Percentiles rank a stretch among this genome's conserved stretches.
Evolutionary conservation across 140 eudicot species (phyloP).

Genomic region (Senecio squalidus): DNA sequence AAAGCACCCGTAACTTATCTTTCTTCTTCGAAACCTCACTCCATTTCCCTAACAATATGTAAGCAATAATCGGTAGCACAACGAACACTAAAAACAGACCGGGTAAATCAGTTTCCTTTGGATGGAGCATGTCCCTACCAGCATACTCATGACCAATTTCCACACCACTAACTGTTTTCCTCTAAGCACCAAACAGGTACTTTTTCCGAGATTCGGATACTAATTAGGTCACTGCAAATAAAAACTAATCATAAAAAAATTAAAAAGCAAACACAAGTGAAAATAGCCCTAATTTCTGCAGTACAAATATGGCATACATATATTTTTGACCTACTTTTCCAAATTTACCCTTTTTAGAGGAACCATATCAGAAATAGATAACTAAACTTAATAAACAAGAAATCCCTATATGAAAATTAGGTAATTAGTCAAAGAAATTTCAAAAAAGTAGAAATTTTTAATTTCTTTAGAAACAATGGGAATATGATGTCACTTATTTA

Average conservation of each 20-base stretch:
- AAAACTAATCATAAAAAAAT: too few species aligned
- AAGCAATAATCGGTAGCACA: constrained; percentile 71
- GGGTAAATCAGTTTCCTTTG: constrained; percentile 69
- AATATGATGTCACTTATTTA: constrained; percentile 14
- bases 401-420: too few species aligned
- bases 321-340: constrained; percentile 13
- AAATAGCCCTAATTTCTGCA: constrained; percentile 1
- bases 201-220: neutral
- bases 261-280: neutral
- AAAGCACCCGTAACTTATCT: constrained; percentile 47
- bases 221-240: constrained; percentile 12
- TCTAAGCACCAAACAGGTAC: neutral
- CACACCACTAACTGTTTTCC: constrained; percentile 15
- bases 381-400: neutral
- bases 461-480: neutral
- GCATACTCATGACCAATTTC: constrained; percentile 74
- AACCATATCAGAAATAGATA: constrained; percentile 10
- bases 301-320: constrained; percentile 22
- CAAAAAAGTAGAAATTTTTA: constrained; percentile 1
- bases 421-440: neutral
- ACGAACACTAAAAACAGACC: constrained; percentile 63
- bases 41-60: constrained; percentile 83
- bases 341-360: constrained; percentile 19
- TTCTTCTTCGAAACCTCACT: constrained; percentile 62
- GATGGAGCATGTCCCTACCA: constrained; percentile 78